These are phyloP conservation scores for Guyanaporus albipodus DNA, from an alignment of 768 basidiomycete genomes.

Conservation along the genomic window DNA sequence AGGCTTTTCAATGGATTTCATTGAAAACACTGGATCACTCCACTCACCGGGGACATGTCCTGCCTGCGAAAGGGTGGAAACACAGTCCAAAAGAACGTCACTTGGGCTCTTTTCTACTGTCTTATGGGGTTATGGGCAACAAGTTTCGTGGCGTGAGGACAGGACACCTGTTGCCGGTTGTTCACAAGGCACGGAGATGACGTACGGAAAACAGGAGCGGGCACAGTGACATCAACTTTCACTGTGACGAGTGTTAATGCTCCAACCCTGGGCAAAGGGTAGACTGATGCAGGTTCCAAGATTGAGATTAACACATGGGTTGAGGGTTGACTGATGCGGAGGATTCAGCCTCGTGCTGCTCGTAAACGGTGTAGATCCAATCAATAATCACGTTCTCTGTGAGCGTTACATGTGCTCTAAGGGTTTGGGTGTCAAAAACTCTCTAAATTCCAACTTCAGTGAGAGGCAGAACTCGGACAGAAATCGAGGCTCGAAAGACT, in stretches of 20 bases:
- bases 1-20: conserved; percentile 3
- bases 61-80: conserved; percentile 10
- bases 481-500: background rate
- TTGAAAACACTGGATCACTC: background rate
- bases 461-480: background rate
- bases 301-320: conserved; percentile 25
- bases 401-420: background rate
- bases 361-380: background rate
- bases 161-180: conserved; percentile 8
- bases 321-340: conserved; percentile 23
- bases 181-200: conserved; percentile 15
- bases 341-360: conserved; percentile 13
- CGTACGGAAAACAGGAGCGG: conserved; percentile 3
- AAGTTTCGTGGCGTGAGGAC: conserved; percentile 11
- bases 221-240: conserved; percentile 2
- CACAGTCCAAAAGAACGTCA: background rate
- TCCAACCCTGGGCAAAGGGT: conserved; percentile 32
- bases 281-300: conserved; percentile 6
- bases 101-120: conserved; percentile 27
- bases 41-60: conserved; percentile 31
- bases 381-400: conserved; percentile 1
- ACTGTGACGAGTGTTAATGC: conserved; percentile 1
- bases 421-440: background rate
- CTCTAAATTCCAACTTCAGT: conserved; percentile 1
- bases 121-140: conserved; percentile 31